These are phyloP conservation scores for Astrothelium subdiscretum DNA, from an alignment of 495 filamentous ascomycete genomes.

Conservation along the genomic window DNA sequence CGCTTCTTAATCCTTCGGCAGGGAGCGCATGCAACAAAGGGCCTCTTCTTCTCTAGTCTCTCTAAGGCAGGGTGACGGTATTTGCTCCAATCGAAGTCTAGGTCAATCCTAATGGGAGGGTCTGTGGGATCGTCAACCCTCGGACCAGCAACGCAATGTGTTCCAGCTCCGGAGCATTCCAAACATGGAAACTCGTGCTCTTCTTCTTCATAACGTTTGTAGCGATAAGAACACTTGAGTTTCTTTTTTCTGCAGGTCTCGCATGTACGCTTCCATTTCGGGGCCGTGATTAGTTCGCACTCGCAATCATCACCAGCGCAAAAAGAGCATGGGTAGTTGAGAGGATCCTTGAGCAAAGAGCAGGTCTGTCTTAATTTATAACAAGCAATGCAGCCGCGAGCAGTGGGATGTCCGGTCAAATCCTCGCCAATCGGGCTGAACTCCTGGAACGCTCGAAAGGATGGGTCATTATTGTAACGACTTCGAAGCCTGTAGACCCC, in stretches of 20 bases:
- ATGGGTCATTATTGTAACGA: not conserved
- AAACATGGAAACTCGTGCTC: constrained; percentile 17
- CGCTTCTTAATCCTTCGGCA: constrained; percentile 10
- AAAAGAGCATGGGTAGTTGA: constrained; percentile 14
- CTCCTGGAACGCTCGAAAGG: not conserved
- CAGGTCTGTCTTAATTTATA: constrained; percentile 11
- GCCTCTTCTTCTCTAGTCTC: not conserved
- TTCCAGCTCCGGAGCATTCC: constrained; percentile 12
- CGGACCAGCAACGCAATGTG: constrained; percentile 20
- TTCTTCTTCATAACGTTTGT: not conserved
- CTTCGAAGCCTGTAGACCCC: not conserved
- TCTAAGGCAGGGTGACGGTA: not conserved
- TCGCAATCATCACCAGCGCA: constrained; percentile 17
- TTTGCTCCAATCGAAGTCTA: constrained; percentile 1
- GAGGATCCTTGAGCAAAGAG: constrained; percentile 16
- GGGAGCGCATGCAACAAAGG: constrained; percentile 8
- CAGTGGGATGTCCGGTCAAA: constrained; percentile 15
- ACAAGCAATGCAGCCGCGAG: constrained; percentile 19
- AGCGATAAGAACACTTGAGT: constrained; percentile 17
- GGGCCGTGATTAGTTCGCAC: constrained; percentile 17
- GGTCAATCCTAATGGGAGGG: constrained; percentile 3
- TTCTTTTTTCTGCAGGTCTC: constrained; percentile 14
- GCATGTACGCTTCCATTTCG: constrained; percentile 16
- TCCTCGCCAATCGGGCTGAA: constrained; percentile 1
- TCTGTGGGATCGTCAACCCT: constrained; percentile 4